A percentile compares a stretch with the other conserved stretches of the same genome.
Evolutionary conservation across 495 filamentous ascomycete genomes (phyloP).

Genomic region (Aspergillus homomorphus): DNA sequence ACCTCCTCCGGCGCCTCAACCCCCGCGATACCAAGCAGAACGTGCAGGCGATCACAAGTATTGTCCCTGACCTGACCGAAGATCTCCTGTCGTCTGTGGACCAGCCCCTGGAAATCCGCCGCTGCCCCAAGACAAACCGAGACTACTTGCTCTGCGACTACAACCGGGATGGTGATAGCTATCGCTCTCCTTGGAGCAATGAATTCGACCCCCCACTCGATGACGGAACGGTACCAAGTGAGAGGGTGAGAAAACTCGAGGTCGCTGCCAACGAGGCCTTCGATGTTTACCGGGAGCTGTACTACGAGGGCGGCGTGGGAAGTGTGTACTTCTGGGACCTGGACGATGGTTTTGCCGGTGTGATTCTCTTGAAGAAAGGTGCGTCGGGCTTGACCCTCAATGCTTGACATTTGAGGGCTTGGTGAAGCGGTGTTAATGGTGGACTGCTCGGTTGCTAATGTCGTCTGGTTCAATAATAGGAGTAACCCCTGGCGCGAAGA

Average conservation of each 20-base stretch:
- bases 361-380: slow-evolving; percentile 94
- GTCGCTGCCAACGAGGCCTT: slow-evolving; percentile 91
- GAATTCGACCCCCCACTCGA: slow-evolving; percentile 89
- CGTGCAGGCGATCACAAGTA: slow-evolving; percentile 76
- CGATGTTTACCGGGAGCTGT: slow-evolving; percentile 94
- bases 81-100: slow-evolving; percentile 97
- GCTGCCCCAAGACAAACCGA: slow-evolving; percentile 81
- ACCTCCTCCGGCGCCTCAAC: slow-evolving; percentile 96
- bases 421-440: background rate
- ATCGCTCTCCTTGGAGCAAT: slow-evolving; percentile 96
- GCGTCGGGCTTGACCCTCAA: slow-evolving; percentile 5
- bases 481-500: slow-evolving; percentile 64
- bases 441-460: background rate
- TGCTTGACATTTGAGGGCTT: background rate
- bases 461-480: slow-evolving; percentile 30
- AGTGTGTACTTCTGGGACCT: slow-evolving; percentile 98
- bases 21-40: slow-evolving; percentile 84
- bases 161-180: slow-evolving; percentile 97
- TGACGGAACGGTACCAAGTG: slow-evolving; percentile 75
- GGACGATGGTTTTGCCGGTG: slow-evolving; percentile 97
- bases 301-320: slow-evolving; percentile 94
- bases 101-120: slow-evolving; percentile 82
- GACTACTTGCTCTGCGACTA: slow-evolving; percentile 99
- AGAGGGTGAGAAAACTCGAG: slow-evolving; percentile 89
- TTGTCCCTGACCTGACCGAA: slow-evolving; percentile 90